Percentiles rank a stretch among this genome's conserved stretches.
Conservation (phyloP, 2,329 filamentous ascomycete genomes). For the Epichloe gansuensis region DNA sequence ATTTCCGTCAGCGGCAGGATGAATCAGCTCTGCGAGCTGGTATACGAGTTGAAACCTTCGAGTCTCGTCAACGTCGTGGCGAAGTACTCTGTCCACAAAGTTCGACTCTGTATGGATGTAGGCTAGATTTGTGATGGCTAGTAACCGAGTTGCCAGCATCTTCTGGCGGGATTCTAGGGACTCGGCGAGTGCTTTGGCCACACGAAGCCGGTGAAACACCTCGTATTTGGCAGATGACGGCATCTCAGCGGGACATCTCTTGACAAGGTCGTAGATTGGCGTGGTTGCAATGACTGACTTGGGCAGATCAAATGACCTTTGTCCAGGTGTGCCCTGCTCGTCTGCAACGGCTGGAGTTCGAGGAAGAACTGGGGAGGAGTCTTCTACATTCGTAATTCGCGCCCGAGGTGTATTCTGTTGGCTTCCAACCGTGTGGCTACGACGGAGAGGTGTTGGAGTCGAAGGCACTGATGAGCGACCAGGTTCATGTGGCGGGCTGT, state of each 20-base stretch:
- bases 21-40: constrained; percentile 83
- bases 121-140: constrained; percentile 81
- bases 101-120: constrained; percentile 73
- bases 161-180: constrained; percentile 56
- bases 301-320: constrained; percentile 53
- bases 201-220: constrained; percentile 67
- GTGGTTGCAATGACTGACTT: constrained; percentile 38
- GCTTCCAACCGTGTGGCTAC: constrained; percentile 44
- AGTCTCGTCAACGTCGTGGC: constrained; percentile 80
- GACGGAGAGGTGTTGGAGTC: constrained; percentile 64
- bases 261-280: constrained; percentile 44
- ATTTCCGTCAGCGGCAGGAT: constrained; percentile 61
- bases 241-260: constrained; percentile 46
- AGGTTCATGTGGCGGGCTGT: constrained; percentile 12
- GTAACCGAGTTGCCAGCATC: constrained; percentile 65
- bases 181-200: constrained; percentile 64
- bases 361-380: constrained; percentile 36
- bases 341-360: constrained; percentile 27
- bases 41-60: constrained; percentile 80
- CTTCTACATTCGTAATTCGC: constrained; percentile 21
- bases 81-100: constrained; percentile 78
- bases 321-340: constrained; percentile 26
- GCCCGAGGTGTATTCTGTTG: constrained; percentile 31
- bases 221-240: constrained; percentile 69
- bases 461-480: constrained; percentile 38